phyloP scores from a whole-genome alignment of 139 green algal genomes.

The Chlamydomonas eustigma region DNA sequence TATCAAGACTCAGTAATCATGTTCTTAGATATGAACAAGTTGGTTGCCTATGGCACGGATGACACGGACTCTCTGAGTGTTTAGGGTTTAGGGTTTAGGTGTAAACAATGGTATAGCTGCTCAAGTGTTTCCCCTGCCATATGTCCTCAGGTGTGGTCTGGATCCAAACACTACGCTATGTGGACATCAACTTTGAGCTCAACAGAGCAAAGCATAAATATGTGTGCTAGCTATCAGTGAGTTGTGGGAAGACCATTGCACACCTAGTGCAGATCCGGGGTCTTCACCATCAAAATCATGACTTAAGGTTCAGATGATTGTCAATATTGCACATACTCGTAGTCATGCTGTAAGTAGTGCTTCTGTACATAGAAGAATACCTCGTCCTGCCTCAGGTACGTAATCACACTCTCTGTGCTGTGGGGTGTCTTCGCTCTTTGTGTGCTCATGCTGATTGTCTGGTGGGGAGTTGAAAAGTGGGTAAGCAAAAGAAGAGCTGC shows the following conservation, averaged over 20 bases:
- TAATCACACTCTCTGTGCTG: conserved; percentile 24
- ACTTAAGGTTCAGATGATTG: background rate
- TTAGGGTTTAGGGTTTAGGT: no score
- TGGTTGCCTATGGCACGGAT: no score
- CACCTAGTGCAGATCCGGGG: no score
- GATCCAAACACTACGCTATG: background rate
- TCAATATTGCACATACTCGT: background rate
- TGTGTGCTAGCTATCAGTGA: conserved; percentile 35
- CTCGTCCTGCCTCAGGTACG: conserved; percentile 25
- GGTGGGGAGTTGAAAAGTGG: background rate
- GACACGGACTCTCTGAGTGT: no score
- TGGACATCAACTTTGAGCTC: conserved; percentile 3
- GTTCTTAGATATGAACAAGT: no score
- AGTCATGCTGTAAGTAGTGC: background rate
- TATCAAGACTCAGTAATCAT: no score
- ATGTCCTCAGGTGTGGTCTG: no score
- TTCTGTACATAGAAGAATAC: background rate
- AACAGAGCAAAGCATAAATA: conserved; percentile 10
- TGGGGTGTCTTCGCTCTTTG: conserved; percentile 23
- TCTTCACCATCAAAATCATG: no score
- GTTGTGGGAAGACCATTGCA: no score
- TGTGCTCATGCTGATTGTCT: conserved; percentile 17
- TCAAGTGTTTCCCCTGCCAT: no score
- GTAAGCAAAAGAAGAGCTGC: background rate
- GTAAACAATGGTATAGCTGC: no score